A percentile compares a stretch with the other conserved stretches of the same genome.
phyloP scores from a whole-genome alignment of 1,139 yeast species.

The Sugiyamaella xylanicola region DNA sequence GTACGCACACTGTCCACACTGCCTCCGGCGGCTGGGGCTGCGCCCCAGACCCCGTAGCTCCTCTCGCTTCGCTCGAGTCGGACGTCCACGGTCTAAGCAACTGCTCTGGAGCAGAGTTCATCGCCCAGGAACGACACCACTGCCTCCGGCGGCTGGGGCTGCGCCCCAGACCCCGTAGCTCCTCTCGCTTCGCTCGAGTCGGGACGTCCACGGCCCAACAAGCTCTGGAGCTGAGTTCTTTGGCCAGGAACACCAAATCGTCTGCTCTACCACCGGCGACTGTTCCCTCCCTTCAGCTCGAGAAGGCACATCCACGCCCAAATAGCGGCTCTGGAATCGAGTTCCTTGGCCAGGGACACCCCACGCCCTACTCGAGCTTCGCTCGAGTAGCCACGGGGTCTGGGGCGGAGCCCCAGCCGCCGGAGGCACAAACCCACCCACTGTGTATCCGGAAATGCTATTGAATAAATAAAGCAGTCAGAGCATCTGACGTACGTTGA shows the following conservation, averaged over 20 bases:
- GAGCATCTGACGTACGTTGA: slow-evolving; percentile 48
- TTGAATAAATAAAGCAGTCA: background rate
- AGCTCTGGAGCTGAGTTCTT: background rate
- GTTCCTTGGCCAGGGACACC: no score
- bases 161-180: background rate
- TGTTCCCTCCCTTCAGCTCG: no score
- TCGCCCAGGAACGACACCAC: background rate
- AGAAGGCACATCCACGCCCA: no score
- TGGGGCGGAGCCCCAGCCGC: background rate
- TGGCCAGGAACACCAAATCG: no score
- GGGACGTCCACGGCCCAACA: no score
- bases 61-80: no score
- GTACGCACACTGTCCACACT: background rate
- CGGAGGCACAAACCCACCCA: background rate
- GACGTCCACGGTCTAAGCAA: no score
- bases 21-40: background rate
- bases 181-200: background rate
- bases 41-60: background rate
- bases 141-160: background rate
- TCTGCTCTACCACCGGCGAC: no score
- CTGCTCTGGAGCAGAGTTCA: background rate
- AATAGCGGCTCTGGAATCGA: no score
- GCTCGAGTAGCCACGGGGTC: background rate
- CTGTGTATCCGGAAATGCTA: background rate
- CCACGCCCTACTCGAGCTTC: background rate